Evolutionary conservation across 805 yeast genomes (phyloP).

Genomic region (Candida endomychidarum): DNA sequence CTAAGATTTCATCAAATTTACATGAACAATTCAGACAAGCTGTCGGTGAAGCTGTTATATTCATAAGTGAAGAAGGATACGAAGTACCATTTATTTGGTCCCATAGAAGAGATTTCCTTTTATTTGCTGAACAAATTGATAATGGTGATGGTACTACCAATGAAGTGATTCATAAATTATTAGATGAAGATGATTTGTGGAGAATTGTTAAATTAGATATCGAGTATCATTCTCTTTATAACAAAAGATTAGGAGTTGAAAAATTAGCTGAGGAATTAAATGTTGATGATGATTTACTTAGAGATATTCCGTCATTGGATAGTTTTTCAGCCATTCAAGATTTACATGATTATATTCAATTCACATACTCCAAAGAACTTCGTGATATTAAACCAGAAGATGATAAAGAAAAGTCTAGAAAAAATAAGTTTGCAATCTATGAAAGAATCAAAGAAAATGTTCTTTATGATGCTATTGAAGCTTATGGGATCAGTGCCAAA

Average conservation of each 20-base stretch:
- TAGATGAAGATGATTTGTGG: constrained; percentile 89
- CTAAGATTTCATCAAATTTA: constrained; percentile 38
- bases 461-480: constrained; percentile 62
- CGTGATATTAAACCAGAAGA: constrained; percentile 34
- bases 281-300: constrained; percentile 57
- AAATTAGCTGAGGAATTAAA: constrained; percentile 54
- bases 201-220: constrained; percentile 81
- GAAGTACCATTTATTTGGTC: constrained; percentile 97
- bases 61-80: constrained; percentile 69
- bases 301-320: constrained; percentile 54
- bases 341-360: constrained; percentile 76
- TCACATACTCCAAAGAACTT: constrained; percentile 61
- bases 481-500: constrained; percentile 75
- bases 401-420: constrained; percentile 31
- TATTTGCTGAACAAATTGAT: constrained; percentile 51
- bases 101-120: constrained; percentile 86
- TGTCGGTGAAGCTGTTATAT: constrained; percentile 68
- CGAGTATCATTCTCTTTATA: constrained; percentile 81
- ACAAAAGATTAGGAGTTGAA: constrained; percentile 65
- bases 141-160: constrained; percentile 36
- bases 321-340: constrained; percentile 84
- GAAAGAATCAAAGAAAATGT: constrained; percentile 68
- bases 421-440: constrained; percentile 60
- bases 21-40: constrained; percentile 62
- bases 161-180: constrained; percentile 48